These are phyloP conservation scores for Phytophthora sp. DNA, from an alignment of 352 stramenopile species.

Conservation along the genomic window DNA sequence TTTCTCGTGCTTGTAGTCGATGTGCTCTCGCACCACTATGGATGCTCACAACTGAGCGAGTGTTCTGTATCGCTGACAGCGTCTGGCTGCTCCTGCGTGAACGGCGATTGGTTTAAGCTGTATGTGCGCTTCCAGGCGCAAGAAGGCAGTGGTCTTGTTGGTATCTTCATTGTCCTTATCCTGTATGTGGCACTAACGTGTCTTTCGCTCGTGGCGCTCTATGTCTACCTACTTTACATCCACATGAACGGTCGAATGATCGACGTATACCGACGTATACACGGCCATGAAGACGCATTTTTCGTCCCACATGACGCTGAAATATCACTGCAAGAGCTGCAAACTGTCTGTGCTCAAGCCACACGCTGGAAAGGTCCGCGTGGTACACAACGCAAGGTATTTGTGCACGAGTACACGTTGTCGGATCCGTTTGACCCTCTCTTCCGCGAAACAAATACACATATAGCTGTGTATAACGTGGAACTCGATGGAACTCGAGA, in stretches of 20 bases:
- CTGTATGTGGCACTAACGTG: slow-evolving; percentile 73
- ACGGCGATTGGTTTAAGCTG: slow-evolving; percentile 91
- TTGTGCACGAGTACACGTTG: slow-evolving; percentile 84
- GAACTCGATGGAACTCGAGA: slow-evolving; percentile 58
- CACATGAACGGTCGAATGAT: slow-evolving; percentile 93
- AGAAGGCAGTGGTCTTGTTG: slow-evolving; percentile 82
- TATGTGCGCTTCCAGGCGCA: slow-evolving; percentile 77
- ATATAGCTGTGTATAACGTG: slow-evolving; percentile 86
- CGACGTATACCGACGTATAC: slow-evolving; percentile 83
- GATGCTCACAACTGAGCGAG: slow-evolving; percentile 52
- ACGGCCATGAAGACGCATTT: slow-evolving; percentile 72
- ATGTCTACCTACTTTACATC: slow-evolving; percentile 84
- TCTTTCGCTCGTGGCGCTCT: slow-evolving; percentile 59
- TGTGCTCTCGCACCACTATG: slow-evolving; percentile 76
- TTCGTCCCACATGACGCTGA: slow-evolving; percentile 92
- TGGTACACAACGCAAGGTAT: slow-evolving; percentile 73
- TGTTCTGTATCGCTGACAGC: slow-evolving; percentile 53
- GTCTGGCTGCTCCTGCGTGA: slow-evolving; percentile 60
- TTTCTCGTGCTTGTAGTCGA: slow-evolving; percentile 85
- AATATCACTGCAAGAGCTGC: slow-evolving; percentile 75
- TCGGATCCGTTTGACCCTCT: slow-evolving; percentile 67
- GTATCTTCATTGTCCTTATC: slow-evolving; percentile 79
- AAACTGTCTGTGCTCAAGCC: slow-evolving; percentile 65
- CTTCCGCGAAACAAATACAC: slow-evolving; percentile 72
- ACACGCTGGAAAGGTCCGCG: slow-evolving; percentile 65